Percentiles rank a stretch among this genome's conserved stretches.
Conservation (phyloP, 257 asterid species). For the Fraxinus cuspidata region DNA sequence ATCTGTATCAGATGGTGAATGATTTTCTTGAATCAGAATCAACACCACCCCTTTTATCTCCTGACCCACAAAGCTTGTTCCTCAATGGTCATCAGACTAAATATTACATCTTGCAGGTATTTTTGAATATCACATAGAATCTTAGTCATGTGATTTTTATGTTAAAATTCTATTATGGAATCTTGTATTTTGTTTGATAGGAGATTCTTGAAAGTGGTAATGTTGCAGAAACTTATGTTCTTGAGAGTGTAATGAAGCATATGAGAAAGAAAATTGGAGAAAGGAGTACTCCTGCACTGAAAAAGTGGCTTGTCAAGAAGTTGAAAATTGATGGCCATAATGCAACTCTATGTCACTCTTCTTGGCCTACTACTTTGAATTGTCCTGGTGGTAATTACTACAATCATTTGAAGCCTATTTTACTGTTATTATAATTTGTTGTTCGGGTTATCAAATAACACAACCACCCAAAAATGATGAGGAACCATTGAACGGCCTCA, state of each 20-base stretch:
- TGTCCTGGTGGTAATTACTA: slow-evolving; percentile 30
- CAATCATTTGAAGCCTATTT: too few relatives aligned
- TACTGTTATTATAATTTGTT: too few relatives aligned
- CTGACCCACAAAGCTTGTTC: not conserved
- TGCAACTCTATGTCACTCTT: slow-evolving; percentile 28
- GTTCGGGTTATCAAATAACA: too few relatives aligned
- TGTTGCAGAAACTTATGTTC: slow-evolving; percentile 20
- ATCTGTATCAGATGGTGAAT: slow-evolving; percentile 26
- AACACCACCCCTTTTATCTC: not conserved
- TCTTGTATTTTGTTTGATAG: not conserved
- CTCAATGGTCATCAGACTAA: slow-evolving; percentile 1
- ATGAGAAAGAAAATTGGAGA: slow-evolving; percentile 24
- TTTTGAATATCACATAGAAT: not conserved
- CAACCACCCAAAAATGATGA: too few relatives aligned
- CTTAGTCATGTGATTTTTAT: not conserved
- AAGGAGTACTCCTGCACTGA: not conserved
- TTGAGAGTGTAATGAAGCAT: slow-evolving; percentile 20
- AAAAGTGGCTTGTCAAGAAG: slow-evolving; percentile 30
- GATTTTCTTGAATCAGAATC: slow-evolving; percentile 29
- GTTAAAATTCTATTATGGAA: not conserved
- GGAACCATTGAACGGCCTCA: too few relatives aligned
- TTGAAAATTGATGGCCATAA: slow-evolving; percentile 26
- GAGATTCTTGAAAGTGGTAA: slow-evolving; percentile 27
- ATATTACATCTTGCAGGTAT: slow-evolving; percentile 29
- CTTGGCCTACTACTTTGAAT: slow-evolving; percentile 29